A percentile compares a stretch with the other conserved stretches of the same genome.
These are phyloP conservation scores for Colletotrichum acutatum DNA, from an alignment of 2,329 filamentous ascomycete genomes.

Conservation along the genomic window DNA sequence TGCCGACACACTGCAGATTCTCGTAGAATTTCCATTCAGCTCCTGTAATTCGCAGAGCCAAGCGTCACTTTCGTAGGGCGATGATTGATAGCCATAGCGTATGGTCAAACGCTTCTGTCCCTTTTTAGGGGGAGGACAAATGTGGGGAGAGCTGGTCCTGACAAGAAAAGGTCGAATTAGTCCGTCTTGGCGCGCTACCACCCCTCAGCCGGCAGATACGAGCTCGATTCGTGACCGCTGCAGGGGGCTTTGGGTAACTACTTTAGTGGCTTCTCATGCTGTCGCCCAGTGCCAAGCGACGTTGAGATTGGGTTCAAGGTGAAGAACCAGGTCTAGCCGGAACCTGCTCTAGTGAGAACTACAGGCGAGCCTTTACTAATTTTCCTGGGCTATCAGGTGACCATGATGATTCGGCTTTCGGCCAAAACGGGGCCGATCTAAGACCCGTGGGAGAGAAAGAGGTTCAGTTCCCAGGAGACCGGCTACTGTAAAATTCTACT, in stretches of 20 bases:
- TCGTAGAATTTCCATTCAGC: not conserved
- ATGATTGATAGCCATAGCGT: not conserved
- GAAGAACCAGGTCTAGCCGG: not conserved
- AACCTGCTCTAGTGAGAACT: not conserved
- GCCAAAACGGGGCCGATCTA: not conserved
- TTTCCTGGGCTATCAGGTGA: not conserved
- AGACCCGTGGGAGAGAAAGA: too few species aligned
- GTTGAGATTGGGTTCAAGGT: not conserved
- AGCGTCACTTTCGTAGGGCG: not conserved
- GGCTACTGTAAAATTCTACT: too few species aligned
- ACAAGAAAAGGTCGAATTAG: constrained; percentile 25
- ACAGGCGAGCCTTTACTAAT: not conserved
- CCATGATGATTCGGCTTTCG: not conserved
- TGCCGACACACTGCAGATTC: not conserved
- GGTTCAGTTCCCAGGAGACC: not conserved
- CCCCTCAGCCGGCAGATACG: constrained; percentile 25
- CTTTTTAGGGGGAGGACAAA: not conserved
- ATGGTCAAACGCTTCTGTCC: not conserved
- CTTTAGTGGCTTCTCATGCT: not conserved
- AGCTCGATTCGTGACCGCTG: not conserved
- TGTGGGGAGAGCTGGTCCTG: constrained; percentile 4
- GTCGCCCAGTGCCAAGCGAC: not conserved
- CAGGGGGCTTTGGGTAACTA: not conserved
- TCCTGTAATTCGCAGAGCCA: not conserved
- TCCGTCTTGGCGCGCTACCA: constrained; percentile 25